Evolutionary conservation across 352 stramenopile species (phyloP).

Genomic region (Thalassiosira hispida): DNA sequence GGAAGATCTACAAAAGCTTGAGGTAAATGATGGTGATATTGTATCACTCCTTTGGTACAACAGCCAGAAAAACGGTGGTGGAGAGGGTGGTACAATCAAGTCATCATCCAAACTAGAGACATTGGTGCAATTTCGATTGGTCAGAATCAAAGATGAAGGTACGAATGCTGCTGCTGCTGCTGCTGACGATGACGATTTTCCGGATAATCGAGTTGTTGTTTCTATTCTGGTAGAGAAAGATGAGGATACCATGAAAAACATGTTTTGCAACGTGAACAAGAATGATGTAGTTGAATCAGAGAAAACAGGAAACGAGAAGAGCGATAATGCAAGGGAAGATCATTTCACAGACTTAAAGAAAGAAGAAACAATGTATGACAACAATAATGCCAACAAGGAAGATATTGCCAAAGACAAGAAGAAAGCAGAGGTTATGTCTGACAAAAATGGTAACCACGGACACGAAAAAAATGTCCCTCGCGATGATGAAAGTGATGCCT

Average conservation of each 20-base stretch:
- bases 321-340: no score
- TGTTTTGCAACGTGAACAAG: background rate
- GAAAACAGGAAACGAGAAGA: no score
- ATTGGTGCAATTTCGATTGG: slow-evolving; percentile 13
- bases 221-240: background rate
- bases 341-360: no score
- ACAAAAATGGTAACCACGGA: background rate
- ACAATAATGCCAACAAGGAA: background rate
- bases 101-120: slow-evolving; percentile 1
- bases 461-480: background rate
- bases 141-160: background rate
- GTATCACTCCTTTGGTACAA: slow-evolving; percentile 8
- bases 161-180: background rate
- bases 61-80: background rate
- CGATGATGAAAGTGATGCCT: background rate
- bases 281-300: no score
- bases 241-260: background rate
- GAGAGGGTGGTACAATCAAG: background rate
- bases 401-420: background rate
- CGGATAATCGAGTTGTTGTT: slow-evolving; percentile 1
- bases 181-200: background rate
- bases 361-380: background rate
- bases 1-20: background rate
- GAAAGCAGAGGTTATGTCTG: background rate
- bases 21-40: slow-evolving; percentile 7